These are phyloP conservation scores for Neofusicoccum ribis DNA, from an alignment of 2,329 filamentous ascomycete genomes.

Conservation along the genomic window DNA sequence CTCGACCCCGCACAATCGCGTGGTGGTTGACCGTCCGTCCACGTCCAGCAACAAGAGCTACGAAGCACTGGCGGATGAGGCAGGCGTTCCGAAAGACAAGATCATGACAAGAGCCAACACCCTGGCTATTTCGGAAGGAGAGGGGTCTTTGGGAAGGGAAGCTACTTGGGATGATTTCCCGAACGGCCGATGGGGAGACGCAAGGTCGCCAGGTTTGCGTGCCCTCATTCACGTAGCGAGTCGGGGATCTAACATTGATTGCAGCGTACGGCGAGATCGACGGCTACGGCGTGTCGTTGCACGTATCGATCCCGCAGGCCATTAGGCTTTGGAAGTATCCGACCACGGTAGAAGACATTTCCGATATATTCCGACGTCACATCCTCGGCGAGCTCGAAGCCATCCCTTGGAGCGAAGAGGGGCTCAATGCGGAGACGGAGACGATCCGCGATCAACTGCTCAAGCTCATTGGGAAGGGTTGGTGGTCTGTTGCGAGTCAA, in stretches of 20 bases:
- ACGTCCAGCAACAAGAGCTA: constrained; percentile 50
- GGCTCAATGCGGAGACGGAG: constrained; percentile 77
- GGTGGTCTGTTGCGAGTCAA: constrained; percentile 96
- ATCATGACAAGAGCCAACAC: constrained; percentile 81
- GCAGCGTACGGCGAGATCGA: constrained; percentile 90
- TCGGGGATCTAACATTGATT: not conserved
- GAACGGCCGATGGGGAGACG: constrained; percentile 93
- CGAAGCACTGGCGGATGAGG: constrained; percentile 75
- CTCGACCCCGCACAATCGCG: constrained; percentile 81
- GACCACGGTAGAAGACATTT: constrained; percentile 69
- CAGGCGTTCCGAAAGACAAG: constrained; percentile 69
- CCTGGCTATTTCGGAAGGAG: constrained; percentile 89
- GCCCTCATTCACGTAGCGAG: not conserved
- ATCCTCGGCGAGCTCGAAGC: constrained; percentile 76
- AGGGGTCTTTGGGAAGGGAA: constrained; percentile 84
- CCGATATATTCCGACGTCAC: constrained; percentile 75
- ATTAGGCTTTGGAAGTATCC: constrained; percentile 84
- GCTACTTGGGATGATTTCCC: constrained; percentile 99
- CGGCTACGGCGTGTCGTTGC: constrained; percentile 94
- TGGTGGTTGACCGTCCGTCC: constrained; percentile 71
- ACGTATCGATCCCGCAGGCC: constrained; percentile 83
- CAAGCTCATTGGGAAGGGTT: constrained; percentile 75
- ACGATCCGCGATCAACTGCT: constrained; percentile 77
- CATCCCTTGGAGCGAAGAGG: constrained; percentile 93
- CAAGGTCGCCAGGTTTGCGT: constrained; percentile 66